Percentiles rank a stretch among this genome's conserved stretches.
phyloP scores from a whole-genome alignment of 768 basidiomycete genomes.

The Aureoboletus auriporus region DNA sequence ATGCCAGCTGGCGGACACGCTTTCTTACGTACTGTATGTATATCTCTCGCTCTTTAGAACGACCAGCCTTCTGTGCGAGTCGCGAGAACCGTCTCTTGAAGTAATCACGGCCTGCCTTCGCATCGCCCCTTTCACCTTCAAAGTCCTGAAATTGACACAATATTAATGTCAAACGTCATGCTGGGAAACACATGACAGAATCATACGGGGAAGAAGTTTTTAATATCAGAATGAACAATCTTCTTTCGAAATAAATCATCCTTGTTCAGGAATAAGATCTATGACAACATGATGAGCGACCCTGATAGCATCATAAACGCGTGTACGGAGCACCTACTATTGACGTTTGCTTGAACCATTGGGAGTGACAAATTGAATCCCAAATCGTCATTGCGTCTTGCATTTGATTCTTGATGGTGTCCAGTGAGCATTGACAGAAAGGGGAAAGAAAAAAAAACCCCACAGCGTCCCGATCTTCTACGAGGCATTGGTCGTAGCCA shows the following conservation, averaged over 20 bases:
- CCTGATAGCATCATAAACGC: neutral
- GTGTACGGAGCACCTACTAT: slow-evolving; percentile 52
- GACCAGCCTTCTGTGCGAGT: slow-evolving; percentile 80
- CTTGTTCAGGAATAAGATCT: slow-evolving; percentile 96
- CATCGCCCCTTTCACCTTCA: slow-evolving; percentile 72
- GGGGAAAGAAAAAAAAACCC: slow-evolving; percentile 26
- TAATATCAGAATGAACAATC: slow-evolving; percentile 77
- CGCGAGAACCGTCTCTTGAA: slow-evolving; percentile 83
- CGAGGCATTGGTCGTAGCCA: slow-evolving; percentile 91
- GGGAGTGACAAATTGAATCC: slow-evolving; percentile 97
- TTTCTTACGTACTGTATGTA: slow-evolving; percentile 78
- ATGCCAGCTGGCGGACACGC: slow-evolving; percentile 5
- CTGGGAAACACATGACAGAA: neutral
- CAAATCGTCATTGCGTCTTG: slow-evolving; percentile 98
- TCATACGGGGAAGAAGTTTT: slow-evolving; percentile 81
- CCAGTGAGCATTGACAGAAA: neutral
- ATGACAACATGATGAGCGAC: slow-evolving; percentile 2
- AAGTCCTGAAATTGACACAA: slow-evolving; percentile 54
- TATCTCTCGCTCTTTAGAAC: slow-evolving; percentile 84
- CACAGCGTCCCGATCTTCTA: slow-evolving; percentile 89
- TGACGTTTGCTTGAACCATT: slow-evolving; percentile 94
- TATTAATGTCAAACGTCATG: neutral
- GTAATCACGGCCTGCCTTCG: slow-evolving; percentile 78
- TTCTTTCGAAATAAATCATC: slow-evolving; percentile 90
- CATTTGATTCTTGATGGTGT: slow-evolving; percentile 80